Evolutionary conservation across 2,329 filamentous ascomycete genomes (phyloP).

Genomic region (Diaporthe vaccinii): DNA sequence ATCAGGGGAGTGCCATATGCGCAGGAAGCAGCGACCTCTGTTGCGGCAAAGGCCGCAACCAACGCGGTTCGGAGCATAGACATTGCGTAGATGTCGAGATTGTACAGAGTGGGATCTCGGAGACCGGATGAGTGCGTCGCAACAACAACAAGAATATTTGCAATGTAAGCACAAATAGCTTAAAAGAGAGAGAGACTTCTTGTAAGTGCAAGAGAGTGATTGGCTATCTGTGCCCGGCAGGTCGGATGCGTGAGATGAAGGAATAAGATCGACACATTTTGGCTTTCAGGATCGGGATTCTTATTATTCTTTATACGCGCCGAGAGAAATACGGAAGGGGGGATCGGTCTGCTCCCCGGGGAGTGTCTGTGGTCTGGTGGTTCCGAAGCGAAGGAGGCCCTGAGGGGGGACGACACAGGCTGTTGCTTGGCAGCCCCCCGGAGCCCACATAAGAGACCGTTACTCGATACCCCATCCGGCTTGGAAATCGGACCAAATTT

Average conservation of each 20-base stretch:
- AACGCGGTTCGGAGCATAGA: conserved; percentile 12
- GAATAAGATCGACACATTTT: conserved; percentile 2
- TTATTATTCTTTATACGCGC: conserved; percentile 22
- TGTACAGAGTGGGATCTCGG: not conserved
- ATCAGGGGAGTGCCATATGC: conserved; percentile 47
- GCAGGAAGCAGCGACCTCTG: conserved; percentile 46
- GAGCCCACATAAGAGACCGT: conserved; percentile 25
- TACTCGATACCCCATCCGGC: conserved; percentile 26
- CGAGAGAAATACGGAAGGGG: not conserved
- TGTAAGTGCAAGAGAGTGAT: conserved; percentile 16
- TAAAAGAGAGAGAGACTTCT: conserved; percentile 18
- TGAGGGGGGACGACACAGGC: conserved; percentile 27
- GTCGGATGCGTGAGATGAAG: conserved; percentile 24
- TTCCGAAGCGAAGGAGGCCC: conserved; percentile 14
- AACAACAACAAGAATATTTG: not conserved
- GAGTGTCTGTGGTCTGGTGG: conserved; percentile 20
- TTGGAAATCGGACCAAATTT: conserved; percentile 31
- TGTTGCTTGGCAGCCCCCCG: conserved; percentile 31
- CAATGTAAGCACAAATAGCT: conserved; percentile 6
- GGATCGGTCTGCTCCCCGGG: not conserved
- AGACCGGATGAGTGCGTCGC: not conserved
- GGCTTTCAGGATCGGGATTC: conserved; percentile 10
- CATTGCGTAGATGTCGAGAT: not conserved
- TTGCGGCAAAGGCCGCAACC: conserved; percentile 39
- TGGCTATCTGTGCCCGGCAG: conserved; percentile 7